A percentile compares a stretch with the other conserved stretches of the same genome.
Conservation (phyloP, 2,329 filamentous ascomycete genomes). For the Aspergillus aculeatinus region DNA sequence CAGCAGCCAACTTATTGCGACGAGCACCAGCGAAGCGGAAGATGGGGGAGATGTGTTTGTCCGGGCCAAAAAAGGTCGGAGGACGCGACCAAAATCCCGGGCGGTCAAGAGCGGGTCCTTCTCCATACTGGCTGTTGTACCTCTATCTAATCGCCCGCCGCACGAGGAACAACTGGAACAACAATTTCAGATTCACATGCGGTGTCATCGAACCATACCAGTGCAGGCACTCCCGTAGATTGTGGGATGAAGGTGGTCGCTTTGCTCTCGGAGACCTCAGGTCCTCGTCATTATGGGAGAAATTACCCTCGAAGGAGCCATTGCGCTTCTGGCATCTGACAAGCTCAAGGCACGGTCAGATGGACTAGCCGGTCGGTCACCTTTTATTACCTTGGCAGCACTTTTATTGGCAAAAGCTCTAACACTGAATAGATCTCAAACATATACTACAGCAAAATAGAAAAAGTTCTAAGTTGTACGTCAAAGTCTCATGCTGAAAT, state of each 20-base stretch:
- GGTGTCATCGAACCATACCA: not conserved
- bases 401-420: slow-evolving; percentile 13
- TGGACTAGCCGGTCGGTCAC: slow-evolving; percentile 49
- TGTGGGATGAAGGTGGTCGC: not conserved
- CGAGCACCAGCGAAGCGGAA: slow-evolving; percentile 22
- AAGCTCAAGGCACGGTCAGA: slow-evolving; percentile 49
- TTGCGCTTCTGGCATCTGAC: slow-evolving; percentile 45
- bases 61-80: slow-evolving; percentile 35
- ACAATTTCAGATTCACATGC: slow-evolving; percentile 4
- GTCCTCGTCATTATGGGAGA: slow-evolving; percentile 38
- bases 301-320: slow-evolving; percentile 42
- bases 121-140: not conserved
- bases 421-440: slow-evolving; percentile 48
- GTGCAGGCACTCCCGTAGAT: not conserved
- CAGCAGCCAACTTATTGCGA: slow-evolving; percentile 21
- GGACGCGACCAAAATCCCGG: slow-evolving; percentile 39
- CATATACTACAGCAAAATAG: slow-evolving; percentile 57
- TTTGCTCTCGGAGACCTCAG: not conserved
- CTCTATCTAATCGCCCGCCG: not conserved
- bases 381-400: not conserved
- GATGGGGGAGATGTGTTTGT: slow-evolving; percentile 28
- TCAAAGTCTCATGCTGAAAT: not conserved
- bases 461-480: slow-evolving; percentile 40
- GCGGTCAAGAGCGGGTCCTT: slow-evolving; percentile 21
- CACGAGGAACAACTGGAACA: slow-evolving; percentile 10